These are phyloP conservation scores for Amauroascus niger DNA, from an alignment of 2,329 filamentous ascomycete species.

Conservation along the genomic window DNA sequence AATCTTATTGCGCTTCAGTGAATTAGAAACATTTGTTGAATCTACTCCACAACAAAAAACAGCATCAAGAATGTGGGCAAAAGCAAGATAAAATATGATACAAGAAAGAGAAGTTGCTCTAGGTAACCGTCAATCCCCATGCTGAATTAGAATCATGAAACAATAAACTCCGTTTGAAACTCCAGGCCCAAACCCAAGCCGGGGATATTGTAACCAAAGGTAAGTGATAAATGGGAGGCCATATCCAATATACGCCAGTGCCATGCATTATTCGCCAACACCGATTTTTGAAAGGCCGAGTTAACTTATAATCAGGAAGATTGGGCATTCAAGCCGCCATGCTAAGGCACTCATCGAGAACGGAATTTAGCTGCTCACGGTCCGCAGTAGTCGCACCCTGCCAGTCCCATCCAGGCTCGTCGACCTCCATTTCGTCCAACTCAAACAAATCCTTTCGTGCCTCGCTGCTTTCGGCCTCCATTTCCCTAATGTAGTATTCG, in stretches of 20 bases:
- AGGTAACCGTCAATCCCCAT: neutral
- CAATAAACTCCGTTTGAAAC: neutral
- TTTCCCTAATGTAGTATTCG: conserved; percentile 23
- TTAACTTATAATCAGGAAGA: neutral
- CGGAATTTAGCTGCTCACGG: conserved; percentile 30
- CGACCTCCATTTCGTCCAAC: conserved; percentile 34
- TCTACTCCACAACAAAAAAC: conserved; percentile 1
- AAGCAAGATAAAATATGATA: conserved; percentile 14
- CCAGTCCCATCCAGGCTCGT: conserved; percentile 33
- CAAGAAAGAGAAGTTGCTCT: neutral
- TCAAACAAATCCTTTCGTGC: conserved; percentile 21
- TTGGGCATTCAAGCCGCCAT: conserved; percentile 28
- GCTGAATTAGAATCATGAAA: neutral
- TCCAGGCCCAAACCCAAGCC: conserved; percentile 2
- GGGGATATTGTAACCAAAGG: neutral
- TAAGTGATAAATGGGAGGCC: neutral
- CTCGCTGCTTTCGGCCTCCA: conserved; percentile 14
- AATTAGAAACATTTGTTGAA: neutral
- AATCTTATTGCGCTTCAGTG: neutral
- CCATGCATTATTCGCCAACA: conserved; percentile 3
- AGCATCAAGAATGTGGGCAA: neutral
- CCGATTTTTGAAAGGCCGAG: neutral
- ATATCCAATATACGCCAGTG: conserved; percentile 1
- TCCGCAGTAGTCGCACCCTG: conserved; percentile 31
- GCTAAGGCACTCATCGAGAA: conserved; percentile 36